Base-by-base conservation (phyloP, 2,329 filamentous ascomycete species). In the Fusarium albosuccineum region DNA sequence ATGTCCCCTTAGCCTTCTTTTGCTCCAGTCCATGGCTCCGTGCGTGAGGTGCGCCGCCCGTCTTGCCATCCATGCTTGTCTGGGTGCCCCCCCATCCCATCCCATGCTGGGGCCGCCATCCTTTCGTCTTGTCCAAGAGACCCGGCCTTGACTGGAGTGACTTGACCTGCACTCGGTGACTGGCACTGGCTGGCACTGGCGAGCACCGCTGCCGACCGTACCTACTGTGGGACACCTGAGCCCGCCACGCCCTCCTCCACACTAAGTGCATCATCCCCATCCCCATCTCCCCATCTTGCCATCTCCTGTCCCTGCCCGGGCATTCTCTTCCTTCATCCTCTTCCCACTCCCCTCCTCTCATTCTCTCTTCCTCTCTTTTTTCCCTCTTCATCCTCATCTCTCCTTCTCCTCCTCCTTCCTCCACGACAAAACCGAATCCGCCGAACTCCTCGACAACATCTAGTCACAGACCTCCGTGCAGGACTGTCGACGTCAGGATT, bases 391-490 rank as follows among this genome's bases (percentile, higher is more conserved):
- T 66, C 59, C 64, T 59, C 60, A 54, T 72, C 57, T 64, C 62
- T 60, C 64, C 67, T 64, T 59, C 60, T 61, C 57, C 67, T 62
- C 64, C 52, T 60, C 62, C 65, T 58, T 55, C 67, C 66, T 67
- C 71, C 73, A 75, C 76, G 74, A 75, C 64, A 70, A 72, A 70
- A 66, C 75, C 75, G 78, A 80, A 79, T 78, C 78, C 76, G 72
- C 74, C 77, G 65, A 78, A 51, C 66, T 65, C 66, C 62, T 68
- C 70, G 76, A 78, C 75, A 78, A 78, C 41, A 51, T 56, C 49
- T 55, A 72, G 73, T 79, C 77, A 71, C 75, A 76, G 74, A 73
- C 73, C 70, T 68, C 65, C 56, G 57, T 62, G 64, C 64, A 64
- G 53, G 67, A 75, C 74, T 74, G 73, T 76, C 63, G 74, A 75